phyloP scores from a whole-genome alignment of 805 yeast genomes.

The Yamadazyma paraphyllophila region DNA sequence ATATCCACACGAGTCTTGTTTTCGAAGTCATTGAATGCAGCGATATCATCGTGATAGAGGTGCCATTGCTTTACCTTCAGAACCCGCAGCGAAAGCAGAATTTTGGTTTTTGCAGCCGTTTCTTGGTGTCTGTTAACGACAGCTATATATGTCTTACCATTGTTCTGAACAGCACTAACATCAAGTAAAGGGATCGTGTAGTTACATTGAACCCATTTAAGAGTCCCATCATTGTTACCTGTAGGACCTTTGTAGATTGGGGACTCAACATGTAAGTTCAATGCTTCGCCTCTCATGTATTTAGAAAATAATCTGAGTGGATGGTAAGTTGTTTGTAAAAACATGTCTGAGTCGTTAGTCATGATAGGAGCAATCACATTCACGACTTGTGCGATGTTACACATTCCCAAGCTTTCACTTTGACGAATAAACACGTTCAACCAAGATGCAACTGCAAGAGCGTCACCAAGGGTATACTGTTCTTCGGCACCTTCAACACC shows the following conservation, averaged over 20 bases:
- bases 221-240: constrained; percentile 18
- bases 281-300: constrained; percentile 29
- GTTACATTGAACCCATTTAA: constrained; percentile 20
- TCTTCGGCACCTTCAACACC: constrained; percentile 31
- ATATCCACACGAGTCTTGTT: constrained; percentile 19
- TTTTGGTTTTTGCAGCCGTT: constrained; percentile 19
- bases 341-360: constrained; percentile 22
- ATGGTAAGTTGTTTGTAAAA: constrained; percentile 28
- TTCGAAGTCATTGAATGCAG: constrained; percentile 26
- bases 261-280: constrained; percentile 26
- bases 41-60: constrained; percentile 26
- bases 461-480: constrained; percentile 27
- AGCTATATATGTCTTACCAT: constrained; percentile 23
- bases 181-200: constrained; percentile 23
- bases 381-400: constrained; percentile 32
- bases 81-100: constrained; percentile 16
- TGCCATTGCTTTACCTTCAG: constrained; percentile 18
- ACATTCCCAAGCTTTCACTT: constrained; percentile 27
- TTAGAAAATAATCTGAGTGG: constrained; percentile 26
- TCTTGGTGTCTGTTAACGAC: constrained; percentile 25
- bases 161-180: constrained; percentile 20
- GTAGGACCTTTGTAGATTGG: constrained; percentile 25
- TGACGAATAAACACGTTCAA: constrained; percentile 32
- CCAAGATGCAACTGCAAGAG: constrained; percentile 34
- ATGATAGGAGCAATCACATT: constrained; percentile 36